Base-by-base conservation (phyloP, 2,329 filamentous ascomycete species). In the Claviceps spartinae region DNA sequence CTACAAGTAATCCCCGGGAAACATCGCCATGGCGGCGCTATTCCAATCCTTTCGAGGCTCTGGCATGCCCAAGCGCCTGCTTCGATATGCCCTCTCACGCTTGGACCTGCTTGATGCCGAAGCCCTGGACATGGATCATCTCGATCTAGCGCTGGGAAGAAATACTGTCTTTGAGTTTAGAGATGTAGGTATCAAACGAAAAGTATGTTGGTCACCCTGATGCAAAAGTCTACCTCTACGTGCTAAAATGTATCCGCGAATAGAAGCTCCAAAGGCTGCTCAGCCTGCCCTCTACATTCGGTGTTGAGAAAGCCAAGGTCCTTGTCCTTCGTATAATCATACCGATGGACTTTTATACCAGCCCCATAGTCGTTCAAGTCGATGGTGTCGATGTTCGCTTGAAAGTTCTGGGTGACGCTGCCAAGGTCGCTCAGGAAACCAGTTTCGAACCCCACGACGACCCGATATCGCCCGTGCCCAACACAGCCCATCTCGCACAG, bases 31-130 rank as follows among this genome's bases (percentile, higher is more conserved):
- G 86, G 81, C 83, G 51, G 82, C 78, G 64, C 82, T 87, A 65
- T 78, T 93, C 62, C 83, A 75, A 67, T 76, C 74, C 53, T 80
- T 82, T 61, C 70, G 73, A 61, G 74, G 69, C 65, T 80, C 88
- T 57, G 86, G 81, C 59, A 88, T 95, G 74, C 87, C 90, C 71
- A 95, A 93, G 77, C 83, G 85, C 67, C 77, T 97, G 61, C 78
- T 97, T 58, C 84, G 88, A 59, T 95, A 93, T 72, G 88, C 84
- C 48, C 74, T 98, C 43, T 85, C 85, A 24, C 82, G 84, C 53
- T 76, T 95, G 54, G 89, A 95, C 60, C 76, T 96, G 52, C 79
- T 98, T 54, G 93, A 97, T 62, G 86, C 88, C 53, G 85, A 94
- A 63, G 83, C 86, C 13, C 73, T 96, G 58, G 86, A 96, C 62